phyloP scores from a whole-genome alignment of 2,329 filamentous ascomycete species.

The Hymenoscyphus occultus region DNA sequence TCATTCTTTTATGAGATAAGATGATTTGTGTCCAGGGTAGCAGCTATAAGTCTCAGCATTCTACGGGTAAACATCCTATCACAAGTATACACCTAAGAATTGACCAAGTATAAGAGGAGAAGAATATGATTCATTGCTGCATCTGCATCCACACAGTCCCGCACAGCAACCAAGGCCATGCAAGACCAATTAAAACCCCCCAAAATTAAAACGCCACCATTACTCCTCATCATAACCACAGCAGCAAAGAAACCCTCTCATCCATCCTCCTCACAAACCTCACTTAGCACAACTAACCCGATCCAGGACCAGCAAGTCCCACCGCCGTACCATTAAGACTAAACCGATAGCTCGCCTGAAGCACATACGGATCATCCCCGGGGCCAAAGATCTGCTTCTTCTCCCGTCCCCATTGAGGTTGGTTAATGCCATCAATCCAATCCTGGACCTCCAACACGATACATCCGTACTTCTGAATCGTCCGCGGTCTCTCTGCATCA shows the following conservation, averaged over 20 bases:
- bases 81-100: background rate
- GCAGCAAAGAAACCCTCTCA: background rate
- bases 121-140: slow-evolving; percentile 1
- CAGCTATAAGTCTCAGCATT: too few species aligned
- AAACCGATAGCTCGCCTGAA: slow-evolving; percentile 61
- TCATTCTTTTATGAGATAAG: too few species aligned
- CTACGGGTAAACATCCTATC: background rate
- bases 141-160: background rate
- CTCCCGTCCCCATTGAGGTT: slow-evolving; percentile 78
- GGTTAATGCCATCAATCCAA: slow-evolving; percentile 91
- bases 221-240: background rate
- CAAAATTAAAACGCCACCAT: background rate
- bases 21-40: too few species aligned
- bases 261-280: background rate
- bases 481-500: slow-evolving; percentile 53
- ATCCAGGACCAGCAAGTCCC: slow-evolving; percentile 23
- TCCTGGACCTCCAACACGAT: slow-evolving; percentile 89
- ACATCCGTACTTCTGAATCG: slow-evolving; percentile 75
- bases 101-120: background rate
- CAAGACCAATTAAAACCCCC: background rate
- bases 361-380: slow-evolving; percentile 57
- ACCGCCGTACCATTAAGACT: slow-evolving; percentile 30
- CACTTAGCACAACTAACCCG: slow-evolving; percentile 9
- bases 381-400: slow-evolving; percentile 59
- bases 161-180: background rate